These are phyloP conservation scores for Erythrophleum fordii DNA, from an alignment of 306 rosid genomes.

Conservation along the genomic window DNA sequence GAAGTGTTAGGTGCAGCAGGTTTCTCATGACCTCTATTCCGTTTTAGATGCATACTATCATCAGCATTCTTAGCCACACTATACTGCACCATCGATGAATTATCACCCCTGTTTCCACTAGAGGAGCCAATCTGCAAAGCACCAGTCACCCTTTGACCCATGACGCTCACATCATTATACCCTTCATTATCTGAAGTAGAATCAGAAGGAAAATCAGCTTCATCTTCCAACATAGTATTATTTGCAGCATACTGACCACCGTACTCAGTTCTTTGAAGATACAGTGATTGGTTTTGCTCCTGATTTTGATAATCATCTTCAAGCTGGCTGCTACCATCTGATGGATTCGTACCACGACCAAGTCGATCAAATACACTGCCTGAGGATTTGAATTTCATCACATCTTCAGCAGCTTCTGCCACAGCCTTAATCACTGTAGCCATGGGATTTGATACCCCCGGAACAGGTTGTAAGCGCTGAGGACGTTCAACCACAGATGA, in stretches of 20 bases:
- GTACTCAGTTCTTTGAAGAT: slow-evolving; percentile 50
- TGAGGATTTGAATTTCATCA: slow-evolving; percentile 69
- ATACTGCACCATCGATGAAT: slow-evolving; percentile 42
- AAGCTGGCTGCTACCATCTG: slow-evolving; percentile 46
- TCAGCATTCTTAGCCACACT: slow-evolving; percentile 50
- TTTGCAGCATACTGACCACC: slow-evolving; percentile 51
- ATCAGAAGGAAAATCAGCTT: slow-evolving; percentile 67
- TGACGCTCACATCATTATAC: slow-evolving; percentile 52
- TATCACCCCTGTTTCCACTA: slow-evolving; percentile 49
- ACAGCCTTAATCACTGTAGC: slow-evolving; percentile 88
- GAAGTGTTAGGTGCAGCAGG: slow-evolving; percentile 47
- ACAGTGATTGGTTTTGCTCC: slow-evolving; percentile 48
- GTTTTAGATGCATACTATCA: slow-evolving; percentile 32
- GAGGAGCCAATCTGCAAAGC: slow-evolving; percentile 53
- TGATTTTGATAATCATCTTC: slow-evolving; percentile 53
- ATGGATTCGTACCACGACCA: slow-evolving; percentile 61
- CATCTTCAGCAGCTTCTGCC: slow-evolving; percentile 96
- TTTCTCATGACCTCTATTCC: slow-evolving; percentile 46
- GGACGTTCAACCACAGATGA: slow-evolving; percentile 59
- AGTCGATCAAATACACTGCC: slow-evolving; percentile 94
- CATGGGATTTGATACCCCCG: slow-evolving; percentile 77
- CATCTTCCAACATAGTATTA: slow-evolving; percentile 51
- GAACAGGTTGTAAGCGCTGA: slow-evolving; percentile 56
- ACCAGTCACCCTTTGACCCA: slow-evolving; percentile 48
- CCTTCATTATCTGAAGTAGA: slow-evolving; percentile 72